Percentiles rank a stretch among this genome's conserved stretches.
Conservation (phyloP, 331 rosid species). For the Quercus phellos region DNA sequence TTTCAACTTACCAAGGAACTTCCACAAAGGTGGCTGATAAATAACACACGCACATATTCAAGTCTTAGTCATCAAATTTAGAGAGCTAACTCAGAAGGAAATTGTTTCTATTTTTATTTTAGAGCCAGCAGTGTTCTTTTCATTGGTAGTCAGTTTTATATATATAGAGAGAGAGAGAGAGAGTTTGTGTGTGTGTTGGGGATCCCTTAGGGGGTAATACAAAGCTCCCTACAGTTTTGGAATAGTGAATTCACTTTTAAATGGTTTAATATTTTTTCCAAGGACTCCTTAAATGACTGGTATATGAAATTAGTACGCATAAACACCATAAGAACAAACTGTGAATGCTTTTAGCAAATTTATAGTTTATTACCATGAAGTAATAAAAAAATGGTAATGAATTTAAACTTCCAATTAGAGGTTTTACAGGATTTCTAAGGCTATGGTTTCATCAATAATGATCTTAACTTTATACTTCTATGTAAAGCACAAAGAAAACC, state of each 20-base stretch:
- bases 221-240: neutral
- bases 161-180: no score
- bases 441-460: neutral
- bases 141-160: no score
- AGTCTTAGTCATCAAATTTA: no score
- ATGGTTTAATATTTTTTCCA: neutral
- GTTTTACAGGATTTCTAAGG: neutral
- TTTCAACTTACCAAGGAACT: no score
- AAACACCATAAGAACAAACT: neutral
- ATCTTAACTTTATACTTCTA: neutral
- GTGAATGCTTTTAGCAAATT: neutral
- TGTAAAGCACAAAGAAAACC: neutral
- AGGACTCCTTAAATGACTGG: neutral
- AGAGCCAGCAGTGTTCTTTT: no score
- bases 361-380: neutral
- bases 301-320: neutral
- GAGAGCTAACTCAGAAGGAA: no score
- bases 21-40: no score
- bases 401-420: neutral
- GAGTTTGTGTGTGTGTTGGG: no score
- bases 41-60: no score
- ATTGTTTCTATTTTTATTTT: no score
- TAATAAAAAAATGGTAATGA: neutral
- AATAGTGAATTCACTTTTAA: neutral
- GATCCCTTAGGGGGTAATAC: neutral